Percentiles rank a stretch among this genome's conserved stretches.
phyloP scores from a whole-genome alignment of 129 eudicot genomes.

The Ambrosia artemisiifolia region DNA sequence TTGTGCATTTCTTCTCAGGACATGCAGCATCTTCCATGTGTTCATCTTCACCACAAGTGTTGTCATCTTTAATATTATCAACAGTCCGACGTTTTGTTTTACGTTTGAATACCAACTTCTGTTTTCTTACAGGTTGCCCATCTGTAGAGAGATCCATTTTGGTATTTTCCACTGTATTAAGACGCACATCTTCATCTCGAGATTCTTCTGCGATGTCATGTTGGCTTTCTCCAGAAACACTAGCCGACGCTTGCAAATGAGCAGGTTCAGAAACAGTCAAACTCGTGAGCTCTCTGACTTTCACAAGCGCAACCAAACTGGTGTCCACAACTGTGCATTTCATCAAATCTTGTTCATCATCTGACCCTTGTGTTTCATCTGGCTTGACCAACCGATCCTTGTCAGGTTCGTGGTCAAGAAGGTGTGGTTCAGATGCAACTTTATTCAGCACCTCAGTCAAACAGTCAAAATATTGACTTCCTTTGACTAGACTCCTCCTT shows the following conservation, averaged over 20 bases:
- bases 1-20: constrained; percentile 6
- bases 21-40: background rate
- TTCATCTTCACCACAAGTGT: constrained; percentile 14
- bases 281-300: constrained; percentile 29
- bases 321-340: constrained; percentile 44
- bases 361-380: constrained; percentile 8
- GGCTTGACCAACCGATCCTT: constrained; percentile 17
- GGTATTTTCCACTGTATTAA: background rate
- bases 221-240: constrained; percentile 7
- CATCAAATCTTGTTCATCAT: constrained; percentile 10
- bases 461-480: constrained; percentile 57
- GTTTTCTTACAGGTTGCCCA: constrained; percentile 12
- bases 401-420: constrained; percentile 43
- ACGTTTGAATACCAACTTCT: constrained; percentile 5
- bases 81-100: constrained; percentile 6
- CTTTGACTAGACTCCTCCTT: constrained; percentile 42
- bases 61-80: background rate
- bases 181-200: background rate
- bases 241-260: background rate
- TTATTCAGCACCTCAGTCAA: constrained; percentile 46
- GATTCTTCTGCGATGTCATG: constrained; percentile 3
- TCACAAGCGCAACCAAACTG: constrained; percentile 27
- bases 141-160: background rate
- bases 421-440: constrained; percentile 51
- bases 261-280: constrained; percentile 19